Evolutionary conservation across 495 filamentous ascomycete species (phyloP), one percentile per base, ranked within the genome.

Genomic region (Penicillium desertorum): DNA sequence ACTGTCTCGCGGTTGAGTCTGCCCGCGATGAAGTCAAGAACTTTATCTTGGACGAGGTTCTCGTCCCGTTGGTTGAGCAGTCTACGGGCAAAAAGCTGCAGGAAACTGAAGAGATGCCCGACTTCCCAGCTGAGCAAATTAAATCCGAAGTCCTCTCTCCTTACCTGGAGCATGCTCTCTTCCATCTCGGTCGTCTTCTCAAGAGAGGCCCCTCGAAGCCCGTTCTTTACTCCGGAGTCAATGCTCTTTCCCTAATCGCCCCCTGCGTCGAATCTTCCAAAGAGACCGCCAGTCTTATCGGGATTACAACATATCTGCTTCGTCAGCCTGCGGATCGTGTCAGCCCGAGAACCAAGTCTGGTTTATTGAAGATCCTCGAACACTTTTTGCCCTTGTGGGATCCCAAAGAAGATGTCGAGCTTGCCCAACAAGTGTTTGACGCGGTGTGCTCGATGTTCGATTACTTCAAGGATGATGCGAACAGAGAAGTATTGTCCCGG

Each of bases 1-100:
- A 90, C 57, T 88, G 85, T 63, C 71, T 98, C 14, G 79, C 76
- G 2, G 79, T 89, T 5, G 82, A 84, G 42, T 93, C 88, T 37
- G 84, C 88, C 7, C 95, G 92, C 66, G 91, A 96, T 59, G 87
- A 92, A 54, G 93, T 98, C 58, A 93, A 92, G 61, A 66, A 88
- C 0, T 96, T 89, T 66, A 82, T 92, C 1, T 74, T 98, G 20
- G 81, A 83, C 55, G 74, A 88, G 14, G 86, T 96, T 43, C 63
- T 98, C 42, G 61, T 69, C 10, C 75, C 76, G 32, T 78, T 96
- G 48, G 75, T 90, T 45, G 68, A 73, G 8, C 69, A 87, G 34
- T 79, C 84, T 5, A 76, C 65, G 54, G 74, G 62, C 67, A 76
- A 74, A 75, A 64, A 72, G 67, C 47, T 78, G 5, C 41, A 73